A percentile compares a stretch with the other conserved stretches of the same genome.
phyloP scores from a whole-genome alignment of 1,284 basidiomycete species.

The Sutorius eximius region DNA sequence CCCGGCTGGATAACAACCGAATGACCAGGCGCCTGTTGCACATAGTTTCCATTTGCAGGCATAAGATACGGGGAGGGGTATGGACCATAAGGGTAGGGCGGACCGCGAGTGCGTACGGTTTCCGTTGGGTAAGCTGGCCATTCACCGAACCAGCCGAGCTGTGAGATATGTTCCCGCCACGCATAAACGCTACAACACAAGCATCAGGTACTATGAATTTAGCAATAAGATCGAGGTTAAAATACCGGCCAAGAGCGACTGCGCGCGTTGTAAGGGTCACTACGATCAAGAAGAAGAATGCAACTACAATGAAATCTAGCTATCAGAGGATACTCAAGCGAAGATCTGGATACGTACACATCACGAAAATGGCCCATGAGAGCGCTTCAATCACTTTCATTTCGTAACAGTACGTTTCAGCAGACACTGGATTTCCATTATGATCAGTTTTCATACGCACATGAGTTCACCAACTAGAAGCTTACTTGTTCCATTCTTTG shows the following conservation, averaged over 20 bases:
- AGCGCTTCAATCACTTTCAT: slow-evolving; percentile 77
- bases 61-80: slow-evolving; percentile 26
- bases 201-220: slow-evolving; percentile 4
- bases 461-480: background rate
- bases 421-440: slow-evolving; percentile 46
- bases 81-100: slow-evolving; percentile 22
- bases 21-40: slow-evolving; percentile 57
- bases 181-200: slow-evolving; percentile 34
- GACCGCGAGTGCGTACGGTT: slow-evolving; percentile 20
- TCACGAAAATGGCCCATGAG: slow-evolving; percentile 70
- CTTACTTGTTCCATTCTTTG: slow-evolving; percentile 59
- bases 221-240: background rate
- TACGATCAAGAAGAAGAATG: slow-evolving; percentile 45
- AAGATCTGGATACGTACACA: slow-evolving; percentile 48
- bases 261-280: slow-evolving; percentile 45
- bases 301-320: slow-evolving; percentile 39
- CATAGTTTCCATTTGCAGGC: slow-evolving; percentile 25
- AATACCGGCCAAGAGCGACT: slow-evolving; percentile 42
- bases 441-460: slow-evolving; percentile 1
- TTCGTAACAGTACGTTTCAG: slow-evolving; percentile 64
- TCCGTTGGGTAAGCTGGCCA: slow-evolving; percentile 42
- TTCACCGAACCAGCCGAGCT: slow-evolving; percentile 55
- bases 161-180: slow-evolving; percentile 50
- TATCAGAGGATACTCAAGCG: slow-evolving; percentile 37
- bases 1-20: slow-evolving; percentile 72